phyloP scores from a whole-genome alignment of 345 rosid species.

The Populus alba region DNA sequence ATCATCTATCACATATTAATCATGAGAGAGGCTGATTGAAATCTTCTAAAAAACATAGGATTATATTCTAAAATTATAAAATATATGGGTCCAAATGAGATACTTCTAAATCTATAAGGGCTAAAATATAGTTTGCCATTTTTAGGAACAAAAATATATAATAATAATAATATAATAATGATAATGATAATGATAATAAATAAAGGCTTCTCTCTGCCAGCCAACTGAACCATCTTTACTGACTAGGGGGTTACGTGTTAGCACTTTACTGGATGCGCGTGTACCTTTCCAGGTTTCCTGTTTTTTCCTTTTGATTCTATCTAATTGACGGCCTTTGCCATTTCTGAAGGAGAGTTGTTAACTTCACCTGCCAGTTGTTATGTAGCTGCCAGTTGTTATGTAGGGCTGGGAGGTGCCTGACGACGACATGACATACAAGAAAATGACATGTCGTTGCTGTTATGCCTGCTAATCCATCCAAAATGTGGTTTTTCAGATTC shows the following conservation, averaged over 20 bases:
- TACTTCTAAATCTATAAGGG: background rate
- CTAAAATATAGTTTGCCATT: background rate
- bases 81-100: background rate
- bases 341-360: background rate
- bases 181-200: background rate
- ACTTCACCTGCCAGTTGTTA: background rate
- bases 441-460: background rate
- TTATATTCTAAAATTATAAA: too few relatives aligned
- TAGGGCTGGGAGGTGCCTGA: background rate
- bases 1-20: too few relatives aligned
- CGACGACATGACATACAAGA: background rate
- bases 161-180: background rate
- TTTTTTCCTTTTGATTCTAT: background rate
- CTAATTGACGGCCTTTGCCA: conserved; percentile 13
- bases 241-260: conserved; percentile 27
- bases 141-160: background rate
- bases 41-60: background rate
- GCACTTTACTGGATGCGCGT: conserved; percentile 2
- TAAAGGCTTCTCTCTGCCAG: conserved; percentile 24
- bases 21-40: background rate
- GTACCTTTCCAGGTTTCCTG: background rate
- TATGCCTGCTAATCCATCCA: background rate
- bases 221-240: conserved; percentile 23
- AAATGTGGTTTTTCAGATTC: background rate
- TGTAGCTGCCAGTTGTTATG: background rate